Percentiles rank a stretch among this genome's conserved stretches.
These are phyloP conservation scores for Lecanosticta acicola DNA, from an alignment of 2,329 filamentous ascomycete species.

Conservation along the genomic window DNA sequence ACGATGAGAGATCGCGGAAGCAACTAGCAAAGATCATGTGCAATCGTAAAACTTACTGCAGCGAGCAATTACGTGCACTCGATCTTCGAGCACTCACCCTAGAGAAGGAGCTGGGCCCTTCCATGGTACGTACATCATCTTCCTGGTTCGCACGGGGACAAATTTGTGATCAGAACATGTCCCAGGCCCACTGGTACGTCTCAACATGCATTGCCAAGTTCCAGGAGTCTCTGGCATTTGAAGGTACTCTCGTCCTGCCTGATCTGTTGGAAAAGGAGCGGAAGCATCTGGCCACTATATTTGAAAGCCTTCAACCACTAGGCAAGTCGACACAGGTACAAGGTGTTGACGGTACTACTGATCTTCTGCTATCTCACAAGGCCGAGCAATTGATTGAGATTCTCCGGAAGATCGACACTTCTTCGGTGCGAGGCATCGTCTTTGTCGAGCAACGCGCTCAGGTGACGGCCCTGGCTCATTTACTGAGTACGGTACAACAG, in stretches of 20 bases:
- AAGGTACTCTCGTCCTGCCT: slow-evolving; percentile 21
- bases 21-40: slow-evolving; percentile 26
- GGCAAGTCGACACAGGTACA: neutral
- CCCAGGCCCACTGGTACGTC: slow-evolving; percentile 36
- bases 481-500: slow-evolving; percentile 19
- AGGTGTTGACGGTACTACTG: neutral
- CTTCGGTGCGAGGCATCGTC: slow-evolving; percentile 38
- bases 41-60: slow-evolving; percentile 37
- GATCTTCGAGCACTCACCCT: slow-evolving; percentile 32
- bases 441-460: slow-evolving; percentile 43
- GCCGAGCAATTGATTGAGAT: slow-evolving; percentile 30
- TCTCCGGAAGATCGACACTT: slow-evolving; percentile 31
- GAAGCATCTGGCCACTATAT: slow-evolving; percentile 23
- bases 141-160: neutral
- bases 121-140: slow-evolving; percentile 13
- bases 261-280: slow-evolving; percentile 34
- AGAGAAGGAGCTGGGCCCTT: slow-evolving; percentile 35
- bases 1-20: slow-evolving; percentile 22
- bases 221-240: slow-evolving; percentile 16
- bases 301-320: slow-evolving; percentile 10
- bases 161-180: neutral
- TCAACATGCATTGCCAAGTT: slow-evolving; percentile 33
- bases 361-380: slow-evolving; percentile 16
- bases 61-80: slow-evolving; percentile 35
- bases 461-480: slow-evolving; percentile 37